These are phyloP conservation scores for Cladorrhinum sp. DNA, from an alignment of 2,329 filamentous ascomycete species.

Conservation along the genomic window DNA sequence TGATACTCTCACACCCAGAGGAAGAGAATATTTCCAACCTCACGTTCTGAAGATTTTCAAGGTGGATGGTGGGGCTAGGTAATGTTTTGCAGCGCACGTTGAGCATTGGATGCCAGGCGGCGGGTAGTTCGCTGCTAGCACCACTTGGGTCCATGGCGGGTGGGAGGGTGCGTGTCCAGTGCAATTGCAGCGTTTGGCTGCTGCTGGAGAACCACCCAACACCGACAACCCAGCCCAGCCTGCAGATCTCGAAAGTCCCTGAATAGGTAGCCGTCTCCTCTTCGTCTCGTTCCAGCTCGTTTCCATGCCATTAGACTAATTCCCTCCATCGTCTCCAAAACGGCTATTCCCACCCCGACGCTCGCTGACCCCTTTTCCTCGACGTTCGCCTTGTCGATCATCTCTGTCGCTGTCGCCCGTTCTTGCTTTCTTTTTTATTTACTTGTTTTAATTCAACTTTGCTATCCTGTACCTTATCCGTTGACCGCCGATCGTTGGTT, in stretches of 20 bases:
- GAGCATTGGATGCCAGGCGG: not conserved
- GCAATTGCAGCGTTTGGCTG: constrained; percentile 12
- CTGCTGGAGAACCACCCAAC: constrained; percentile 19
- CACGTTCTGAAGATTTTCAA: constrained; percentile 11
- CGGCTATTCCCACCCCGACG: constrained; percentile 8
- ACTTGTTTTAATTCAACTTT: not conserved
- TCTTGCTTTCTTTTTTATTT: constrained; percentile 2
- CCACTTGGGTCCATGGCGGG: constrained; percentile 2
- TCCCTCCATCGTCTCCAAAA: constrained; percentile 14
- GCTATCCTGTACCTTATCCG: not conserved
- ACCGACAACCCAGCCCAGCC: constrained; percentile 4
- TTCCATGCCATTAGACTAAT: constrained; percentile 11
- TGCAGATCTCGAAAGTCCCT: constrained; percentile 21
- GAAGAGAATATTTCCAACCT: constrained; percentile 6
- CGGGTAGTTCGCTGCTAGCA: not conserved
- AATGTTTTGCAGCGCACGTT: not conserved
- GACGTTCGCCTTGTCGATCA: constrained; percentile 5
- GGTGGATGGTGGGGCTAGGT: not conserved
- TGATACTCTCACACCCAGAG: too few species aligned
- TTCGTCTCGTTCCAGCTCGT: not conserved
- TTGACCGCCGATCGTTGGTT: not conserved
- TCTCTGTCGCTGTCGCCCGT: constrained; percentile 21
- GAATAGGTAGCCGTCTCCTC: constrained; percentile 13
- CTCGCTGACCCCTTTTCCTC: constrained; percentile 20
- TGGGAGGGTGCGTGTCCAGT: not conserved